Evolutionary conservation across 2,329 filamentous ascomycete species (phyloP), one percentile per base, ranked within the genome.

Genomic region (Venturia carpophila): DNA sequence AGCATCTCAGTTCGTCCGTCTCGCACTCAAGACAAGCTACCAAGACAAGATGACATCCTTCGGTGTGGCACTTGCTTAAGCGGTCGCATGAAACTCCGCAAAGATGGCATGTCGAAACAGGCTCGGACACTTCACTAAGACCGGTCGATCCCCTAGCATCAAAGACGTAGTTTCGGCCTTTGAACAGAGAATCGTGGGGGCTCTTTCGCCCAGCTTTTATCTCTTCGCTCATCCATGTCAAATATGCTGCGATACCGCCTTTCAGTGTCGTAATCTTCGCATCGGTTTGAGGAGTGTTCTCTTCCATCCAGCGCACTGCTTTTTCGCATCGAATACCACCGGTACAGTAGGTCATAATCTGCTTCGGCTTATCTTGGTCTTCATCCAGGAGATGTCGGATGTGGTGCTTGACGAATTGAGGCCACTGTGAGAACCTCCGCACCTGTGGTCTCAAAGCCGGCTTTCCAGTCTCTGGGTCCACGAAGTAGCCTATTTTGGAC

Each of bases 321-420:
- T 71, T 71, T 52, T 71, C 70, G 49, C 70, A 71, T 13, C 70
- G 65, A 17, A 71, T 71, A 1, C 70, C 70, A 27, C 70, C 70
- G 0, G 70, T 71, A 42, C 70, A 71, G 49, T 71, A 71, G 9
- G 70, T 71, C 49, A 69, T 66, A 43, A 71, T 67, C 3, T 68
- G 65, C 30, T 69, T 69, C 47, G 65, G 66, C 42, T 37, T 52
- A 11, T 24, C 47, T 41, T 41, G 27, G 4, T 27, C 17, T 52
- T 45, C 66, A 24, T 60, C 41, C 7, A 68, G 65, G 13, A 67
- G 66, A n/a, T 67, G 68, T 1, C 69, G 55, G 13, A 70, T 66
- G 64, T 71, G 67, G 45, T 65, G 66, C 17, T 67, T 64, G 15
- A 71, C 68, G 55, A 70, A 71, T 4, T 67, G 69, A 24, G 70